phyloP scores from a whole-genome alignment of 805 yeast genomes.

The Lipomyces orientalis region DNA sequence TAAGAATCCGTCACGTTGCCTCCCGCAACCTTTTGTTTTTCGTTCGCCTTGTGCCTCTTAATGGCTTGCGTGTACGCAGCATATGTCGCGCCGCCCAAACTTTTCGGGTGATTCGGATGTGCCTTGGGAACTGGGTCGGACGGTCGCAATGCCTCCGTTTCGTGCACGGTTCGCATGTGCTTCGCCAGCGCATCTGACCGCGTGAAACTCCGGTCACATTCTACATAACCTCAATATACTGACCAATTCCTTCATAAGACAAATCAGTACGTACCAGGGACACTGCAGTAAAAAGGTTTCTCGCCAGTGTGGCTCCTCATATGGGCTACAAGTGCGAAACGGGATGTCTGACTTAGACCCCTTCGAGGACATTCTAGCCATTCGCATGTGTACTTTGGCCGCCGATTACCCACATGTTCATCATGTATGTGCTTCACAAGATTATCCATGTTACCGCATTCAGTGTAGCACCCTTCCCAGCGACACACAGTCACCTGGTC shows the following conservation, averaged over 20 bases:
- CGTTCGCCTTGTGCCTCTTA: constrained; percentile 5
- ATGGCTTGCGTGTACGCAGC: constrained; percentile 18
- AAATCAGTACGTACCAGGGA: constrained; percentile 45
- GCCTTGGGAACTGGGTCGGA: constrained; percentile 27
- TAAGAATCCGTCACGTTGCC: constrained; percentile 9
- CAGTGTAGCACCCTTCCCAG: constrained; percentile 49
- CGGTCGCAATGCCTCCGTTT: constrained; percentile 43
- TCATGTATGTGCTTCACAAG: constrained; percentile 50
- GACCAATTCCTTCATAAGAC: neutral
- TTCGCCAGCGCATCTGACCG: constrained; percentile 67
- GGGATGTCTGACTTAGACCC: constrained; percentile 58
- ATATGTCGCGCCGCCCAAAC: constrained; percentile 18
- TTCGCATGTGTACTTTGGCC: constrained; percentile 56
- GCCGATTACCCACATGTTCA: constrained; percentile 48
- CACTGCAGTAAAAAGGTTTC: constrained; percentile 65
- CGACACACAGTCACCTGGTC: constrained; percentile 44
- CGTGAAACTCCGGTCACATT: constrained; percentile 65
- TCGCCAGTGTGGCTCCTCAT: constrained; percentile 71
- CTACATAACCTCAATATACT: constrained; percentile 45
- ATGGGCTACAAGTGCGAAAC: constrained; percentile 67
- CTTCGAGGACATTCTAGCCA: constrained; percentile 65
- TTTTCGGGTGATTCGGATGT: constrained; percentile 20
- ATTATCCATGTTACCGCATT: constrained; percentile 47
- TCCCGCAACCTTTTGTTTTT: constrained; percentile 2
- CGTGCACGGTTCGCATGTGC: constrained; percentile 68